Evolutionary conservation across 192 early-diverging fungal species (phyloP), one percentile per base, ranked within the genome.

Genomic region (Podila verticillata): DNA sequence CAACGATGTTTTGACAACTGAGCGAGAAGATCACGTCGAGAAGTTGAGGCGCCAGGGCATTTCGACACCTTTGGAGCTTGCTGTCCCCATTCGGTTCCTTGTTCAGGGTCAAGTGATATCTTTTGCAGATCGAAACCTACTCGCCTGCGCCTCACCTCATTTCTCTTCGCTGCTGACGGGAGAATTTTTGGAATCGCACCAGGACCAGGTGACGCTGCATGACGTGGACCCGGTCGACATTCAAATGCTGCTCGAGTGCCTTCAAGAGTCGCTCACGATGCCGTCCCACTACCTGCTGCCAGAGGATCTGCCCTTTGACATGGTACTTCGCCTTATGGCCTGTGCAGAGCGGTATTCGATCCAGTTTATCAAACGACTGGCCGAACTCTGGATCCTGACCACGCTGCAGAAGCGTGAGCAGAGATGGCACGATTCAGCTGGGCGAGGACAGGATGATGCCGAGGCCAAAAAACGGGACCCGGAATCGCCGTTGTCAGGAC

Each of bases 301-400:
- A 7, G 65, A 72, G 29, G 77, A 80, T 51, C 31, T 80, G 26
- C 66, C 77, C 2, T 65, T 80, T 22, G 57, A 47, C 29, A 26
- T 72, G 39, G 77, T 80, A 19, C 19, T 80, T 3, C 58, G 66
- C 31, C n/a, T 80, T 13, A 51, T 80, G 77, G 20, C 65, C 48
- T 72, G 77, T 60, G 77, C 77, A 31, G 64, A 80, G 4, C 35
- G 70, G 29, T 72, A 56, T 28, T 48, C 72, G 70, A 65, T 80
- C 13, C 24, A 22, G 13, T 80, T 72, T 49, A 51, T 80, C n/a
- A 63, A 44, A 20, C 28, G 77, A 2, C 59, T 80, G 29, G 70
- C 70, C 0, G 65, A 80, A n/a, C 17, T n/a, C 0, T 80, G 77
- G 77, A 72, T 80, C 32, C 44, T 80, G 57, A 7, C 57, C 4